phyloP scores from a whole-genome alignment of 2,329 filamentous ascomycete species.

The Samsoniella hepiali region DNA sequence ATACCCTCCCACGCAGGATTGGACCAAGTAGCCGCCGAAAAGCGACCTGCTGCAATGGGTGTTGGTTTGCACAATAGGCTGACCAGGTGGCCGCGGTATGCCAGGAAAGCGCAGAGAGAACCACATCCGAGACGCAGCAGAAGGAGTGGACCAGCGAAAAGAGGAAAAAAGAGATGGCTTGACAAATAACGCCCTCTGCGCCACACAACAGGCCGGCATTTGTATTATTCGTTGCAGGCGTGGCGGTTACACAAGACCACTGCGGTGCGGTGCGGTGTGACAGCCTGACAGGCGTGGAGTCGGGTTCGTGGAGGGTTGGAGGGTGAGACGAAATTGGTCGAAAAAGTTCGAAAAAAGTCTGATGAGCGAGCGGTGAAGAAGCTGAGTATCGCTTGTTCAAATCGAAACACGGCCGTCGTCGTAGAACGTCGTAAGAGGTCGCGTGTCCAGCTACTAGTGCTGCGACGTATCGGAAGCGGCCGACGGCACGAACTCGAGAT shows the following conservation, averaged over 20 bases:
- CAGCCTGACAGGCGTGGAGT: not conserved
- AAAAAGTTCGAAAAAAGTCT: too few relatives aligned
- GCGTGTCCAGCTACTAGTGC: not conserved
- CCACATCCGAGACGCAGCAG: not conserved
- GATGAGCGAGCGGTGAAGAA: too few relatives aligned
- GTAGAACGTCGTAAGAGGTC: not conserved
- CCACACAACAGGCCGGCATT: slow-evolving; percentile 6
- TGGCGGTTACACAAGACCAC: slow-evolving; percentile 1
- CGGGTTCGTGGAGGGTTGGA: not conserved
- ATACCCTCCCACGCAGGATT: not conserved
- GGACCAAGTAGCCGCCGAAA: slow-evolving; percentile 1
- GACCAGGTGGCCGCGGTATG: too few relatives aligned
- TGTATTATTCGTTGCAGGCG: not conserved
- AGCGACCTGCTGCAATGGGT: not conserved
- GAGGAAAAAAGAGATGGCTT: not conserved
- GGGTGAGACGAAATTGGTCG: not conserved
- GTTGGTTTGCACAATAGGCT: not conserved
- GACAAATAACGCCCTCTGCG: not conserved
- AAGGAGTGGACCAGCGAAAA: not conserved
- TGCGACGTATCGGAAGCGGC: not conserved
- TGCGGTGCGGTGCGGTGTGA: not conserved
- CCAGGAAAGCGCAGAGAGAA: not conserved
- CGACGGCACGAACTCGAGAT: not conserved
- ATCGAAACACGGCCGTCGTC: not conserved
- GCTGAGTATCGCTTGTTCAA: not conserved